Evolutionary conservation across 108 stramenopile species (phyloP), one percentile per base, ranked within the genome.

Genomic region (Stephanodiscus minutulus): DNA sequence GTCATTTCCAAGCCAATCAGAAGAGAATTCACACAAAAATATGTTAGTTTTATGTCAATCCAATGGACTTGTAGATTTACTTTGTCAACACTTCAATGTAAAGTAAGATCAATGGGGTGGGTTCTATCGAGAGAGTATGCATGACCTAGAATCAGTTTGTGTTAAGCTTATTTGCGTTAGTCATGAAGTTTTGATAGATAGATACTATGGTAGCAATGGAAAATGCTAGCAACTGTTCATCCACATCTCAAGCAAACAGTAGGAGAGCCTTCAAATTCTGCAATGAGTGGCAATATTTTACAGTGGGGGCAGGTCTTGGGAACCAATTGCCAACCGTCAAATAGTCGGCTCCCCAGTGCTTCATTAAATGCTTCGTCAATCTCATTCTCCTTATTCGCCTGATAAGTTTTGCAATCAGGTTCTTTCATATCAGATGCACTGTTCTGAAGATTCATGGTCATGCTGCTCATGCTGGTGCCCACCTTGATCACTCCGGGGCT

Each of bases 231-330:
- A 20, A 68, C 15, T 56, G 7, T 13, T 73, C 64, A 73, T 13
- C 46, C 59, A 43, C 73, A 74, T 36, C 64, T 25, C 65, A 74
- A 67, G 44, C 73, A 74, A 67, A 74, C 31, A 44, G 47, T 50
- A n/a, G 66, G 60, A 22, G 62, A 44, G 22, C 55, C 50, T 11
- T 52, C 18, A 50, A 59, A 49, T 29, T 74, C 66, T 57, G 66
- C 39, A 67, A 74, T 60, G 35, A 74, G 58, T 3, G 73, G 73
- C 48, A 48, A 27, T n/a, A n/a, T n/a, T 43, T 74, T 67, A 50
- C 73, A 74, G 48, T 25, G 47, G 31, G 66, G 57, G 66, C 73
- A 74, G 18, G 28, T 66, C 13, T 46, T 54, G 39, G n/a, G n/a
- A 47, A 59, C 18, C 49, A 37, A 15, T 17, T 28, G 49, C 73